Percentiles rank a stretch among this genome's conserved stretches.
These are phyloP conservation scores for Tolypocladium sp. DNA, from an alignment of 2,329 filamentous ascomycete genomes.

Conservation along the genomic window DNA sequence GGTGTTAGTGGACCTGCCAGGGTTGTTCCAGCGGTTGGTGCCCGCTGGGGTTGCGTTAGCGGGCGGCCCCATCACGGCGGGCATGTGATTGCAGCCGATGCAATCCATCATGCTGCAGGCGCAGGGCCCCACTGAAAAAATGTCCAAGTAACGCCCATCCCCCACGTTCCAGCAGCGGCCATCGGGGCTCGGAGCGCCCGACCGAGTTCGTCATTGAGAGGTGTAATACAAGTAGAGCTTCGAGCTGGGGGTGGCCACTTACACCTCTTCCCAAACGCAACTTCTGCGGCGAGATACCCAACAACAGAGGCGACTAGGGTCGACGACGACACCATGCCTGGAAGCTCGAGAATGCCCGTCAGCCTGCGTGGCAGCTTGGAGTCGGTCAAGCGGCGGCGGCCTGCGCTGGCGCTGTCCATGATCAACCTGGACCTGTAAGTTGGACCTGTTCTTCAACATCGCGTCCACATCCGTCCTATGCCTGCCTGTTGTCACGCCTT, in stretches of 20 bases:
- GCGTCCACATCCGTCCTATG: background rate
- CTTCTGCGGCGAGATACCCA: background rate
- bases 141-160: constrained; percentile 21
- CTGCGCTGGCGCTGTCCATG: constrained; percentile 46
- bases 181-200: background rate
- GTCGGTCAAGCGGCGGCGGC: constrained; percentile 47
- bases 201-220: background rate
- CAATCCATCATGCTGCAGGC: background rate
- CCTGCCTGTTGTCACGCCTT: background rate
- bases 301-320: background rate
- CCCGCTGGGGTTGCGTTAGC: background rate
- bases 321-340: constrained; percentile 41
- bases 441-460: background rate
- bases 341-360: constrained; percentile 60
- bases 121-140: constrained; percentile 16
- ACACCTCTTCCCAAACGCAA: background rate
- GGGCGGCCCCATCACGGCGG: background rate
- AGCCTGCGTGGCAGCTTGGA: constrained; percentile 61
- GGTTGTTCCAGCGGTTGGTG: background rate
- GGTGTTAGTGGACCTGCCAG: background rate
- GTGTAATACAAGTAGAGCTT: background rate
- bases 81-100: background rate
- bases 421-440: constrained; percentile 63
- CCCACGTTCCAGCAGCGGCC: constrained; percentile 10
- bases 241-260: background rate